A percentile compares a stretch with the other conserved stretches of the same genome.
Evolutionary conservation across 2,329 filamentous ascomycete species (phyloP).

Genomic region (Aspergillus uvarum): DNA sequence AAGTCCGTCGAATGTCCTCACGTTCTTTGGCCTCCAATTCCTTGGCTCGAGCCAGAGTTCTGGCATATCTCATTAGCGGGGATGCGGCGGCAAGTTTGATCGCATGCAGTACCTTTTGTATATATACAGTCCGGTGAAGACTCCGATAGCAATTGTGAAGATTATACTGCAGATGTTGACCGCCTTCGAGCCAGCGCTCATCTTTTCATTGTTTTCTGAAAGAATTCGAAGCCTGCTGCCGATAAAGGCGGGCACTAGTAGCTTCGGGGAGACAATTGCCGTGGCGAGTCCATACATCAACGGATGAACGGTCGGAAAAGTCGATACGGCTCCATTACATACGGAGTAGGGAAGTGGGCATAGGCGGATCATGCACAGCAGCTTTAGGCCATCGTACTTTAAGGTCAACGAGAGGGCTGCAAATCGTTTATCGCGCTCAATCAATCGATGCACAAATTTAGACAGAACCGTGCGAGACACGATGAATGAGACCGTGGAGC

Average conservation of each 20-base stretch:
- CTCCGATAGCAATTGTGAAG: slow-evolving; percentile 68
- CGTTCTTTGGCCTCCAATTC: slow-evolving; percentile 51
- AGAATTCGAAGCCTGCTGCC: slow-evolving; percentile 78
- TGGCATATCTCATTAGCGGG: slow-evolving; percentile 20
- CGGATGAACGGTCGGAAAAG: slow-evolving; percentile 82
- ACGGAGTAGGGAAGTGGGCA: slow-evolving; percentile 91
- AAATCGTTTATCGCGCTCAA: slow-evolving; percentile 82
- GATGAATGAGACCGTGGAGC: slow-evolving; percentile 76
- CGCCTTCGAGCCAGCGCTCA: slow-evolving; percentile 74
- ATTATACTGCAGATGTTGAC: slow-evolving; percentile 82
- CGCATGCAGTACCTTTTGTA: slow-evolving; percentile 59
- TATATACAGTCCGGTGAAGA: slow-evolving; percentile 78
- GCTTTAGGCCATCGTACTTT: slow-evolving; percentile 83
- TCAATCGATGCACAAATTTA: slow-evolving; percentile 73
- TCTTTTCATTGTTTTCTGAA: slow-evolving; percentile 78
- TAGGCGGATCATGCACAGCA: slow-evolving; percentile 86
- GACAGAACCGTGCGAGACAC: slow-evolving; percentile 77
- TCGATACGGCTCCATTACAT: slow-evolving; percentile 91
- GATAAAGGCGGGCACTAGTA: slow-evolving; percentile 90
- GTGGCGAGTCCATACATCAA: slow-evolving; percentile 77
- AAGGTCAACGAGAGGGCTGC: slow-evolving; percentile 83
- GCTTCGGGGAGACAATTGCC: slow-evolving; percentile 76
- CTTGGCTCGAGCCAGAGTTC: slow-evolving; percentile 50
- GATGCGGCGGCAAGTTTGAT: no score
- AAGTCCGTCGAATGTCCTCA: slow-evolving; percentile 37